Conservation (phyloP, 1,139 yeast species). For the Saccharomycopsis crataegensis region DNA sequence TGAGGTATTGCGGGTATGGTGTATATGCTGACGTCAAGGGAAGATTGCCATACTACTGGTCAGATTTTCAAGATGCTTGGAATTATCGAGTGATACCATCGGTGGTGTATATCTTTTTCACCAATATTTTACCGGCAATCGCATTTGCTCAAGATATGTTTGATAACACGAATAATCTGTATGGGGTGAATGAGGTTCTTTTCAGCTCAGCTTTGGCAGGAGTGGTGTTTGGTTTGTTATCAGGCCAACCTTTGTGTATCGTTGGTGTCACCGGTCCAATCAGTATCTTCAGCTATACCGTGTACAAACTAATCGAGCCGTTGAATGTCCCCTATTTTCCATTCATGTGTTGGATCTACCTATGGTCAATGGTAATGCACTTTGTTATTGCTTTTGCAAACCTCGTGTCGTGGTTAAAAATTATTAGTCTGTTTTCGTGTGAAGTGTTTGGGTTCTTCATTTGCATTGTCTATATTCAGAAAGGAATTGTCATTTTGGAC, state of each 20-base stretch:
- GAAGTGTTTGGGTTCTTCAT: constrained; percentile 92
- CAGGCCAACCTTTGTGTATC: constrained; percentile 89
- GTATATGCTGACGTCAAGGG: constrained; percentile 46
- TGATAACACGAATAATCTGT: constrained; percentile 75
- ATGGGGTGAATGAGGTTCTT: constrained; percentile 87
- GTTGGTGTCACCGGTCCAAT: constrained; percentile 99
- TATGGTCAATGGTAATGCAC: constrained; percentile 88
- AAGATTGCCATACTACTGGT: constrained; percentile 58
- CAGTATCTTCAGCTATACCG: constrained; percentile 84
- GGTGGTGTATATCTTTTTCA: constrained; percentile 74
- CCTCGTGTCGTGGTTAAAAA: constrained; percentile 59
- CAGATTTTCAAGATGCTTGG: constrained; percentile 79
- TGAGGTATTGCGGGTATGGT: constrained; percentile 29
- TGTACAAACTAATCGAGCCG: constrained; percentile 58
- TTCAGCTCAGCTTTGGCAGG: constrained; percentile 86
- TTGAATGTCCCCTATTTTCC: constrained; percentile 63
- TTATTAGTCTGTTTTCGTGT: constrained; percentile 78
- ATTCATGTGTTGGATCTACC: constrained; percentile 92
- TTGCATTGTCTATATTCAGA: constrained; percentile 81
- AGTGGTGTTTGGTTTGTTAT: constrained; percentile 71
- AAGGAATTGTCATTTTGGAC: constrained; percentile 75
- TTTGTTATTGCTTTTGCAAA: constrained; percentile 64
- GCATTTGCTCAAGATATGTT: constrained; percentile 98
- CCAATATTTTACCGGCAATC: constrained; percentile 85
- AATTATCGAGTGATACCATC: constrained; percentile 89